Conservation (phyloP, 1,284 basidiomycete species). For the Porogramme epimiltina region DNA sequence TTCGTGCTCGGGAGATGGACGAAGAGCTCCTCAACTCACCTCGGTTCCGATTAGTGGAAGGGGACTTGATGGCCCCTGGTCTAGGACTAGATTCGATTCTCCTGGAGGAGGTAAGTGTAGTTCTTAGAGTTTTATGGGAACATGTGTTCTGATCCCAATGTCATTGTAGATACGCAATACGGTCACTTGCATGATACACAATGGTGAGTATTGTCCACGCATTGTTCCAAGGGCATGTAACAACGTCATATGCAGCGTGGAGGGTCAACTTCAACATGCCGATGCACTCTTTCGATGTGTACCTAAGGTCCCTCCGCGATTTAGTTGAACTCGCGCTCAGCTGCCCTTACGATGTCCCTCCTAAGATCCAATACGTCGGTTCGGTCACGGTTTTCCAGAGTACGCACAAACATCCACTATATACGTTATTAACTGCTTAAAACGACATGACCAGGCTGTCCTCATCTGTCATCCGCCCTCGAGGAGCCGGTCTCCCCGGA, state of each 20-base stretch:
- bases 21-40: conserved; percentile 23
- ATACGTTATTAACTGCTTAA: neutral
- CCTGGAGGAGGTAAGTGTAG: conserved; percentile 30
- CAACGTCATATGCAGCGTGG: conserved; percentile 29
- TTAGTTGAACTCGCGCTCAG: conserved; percentile 28
- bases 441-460: conserved; percentile 2
- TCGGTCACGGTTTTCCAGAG: conserved; percentile 33
- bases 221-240: neutral
- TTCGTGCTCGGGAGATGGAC: conserved; percentile 34
- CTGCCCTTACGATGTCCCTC: conserved; percentile 18
- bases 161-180: conserved; percentile 19
- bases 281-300: conserved; percentile 20
- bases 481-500: conserved; percentile 18
- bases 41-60: conserved; percentile 37
- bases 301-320: conserved; percentile 18
- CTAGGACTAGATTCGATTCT: conserved; percentile 31
- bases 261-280: conserved; percentile 36
- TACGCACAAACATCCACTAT: neutral
- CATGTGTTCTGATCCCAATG: neutral
- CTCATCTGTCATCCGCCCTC: conserved; percentile 1
- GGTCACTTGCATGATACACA: conserved; percentile 33
- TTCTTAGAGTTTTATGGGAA: too few relatives aligned
- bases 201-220: conserved; percentile 27
- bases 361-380: conserved; percentile 32
- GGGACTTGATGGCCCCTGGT: conserved; percentile 27